Base-by-base conservation (phyloP, 164 flowering plant genomes). In the Stephania cephalantha region DNA sequence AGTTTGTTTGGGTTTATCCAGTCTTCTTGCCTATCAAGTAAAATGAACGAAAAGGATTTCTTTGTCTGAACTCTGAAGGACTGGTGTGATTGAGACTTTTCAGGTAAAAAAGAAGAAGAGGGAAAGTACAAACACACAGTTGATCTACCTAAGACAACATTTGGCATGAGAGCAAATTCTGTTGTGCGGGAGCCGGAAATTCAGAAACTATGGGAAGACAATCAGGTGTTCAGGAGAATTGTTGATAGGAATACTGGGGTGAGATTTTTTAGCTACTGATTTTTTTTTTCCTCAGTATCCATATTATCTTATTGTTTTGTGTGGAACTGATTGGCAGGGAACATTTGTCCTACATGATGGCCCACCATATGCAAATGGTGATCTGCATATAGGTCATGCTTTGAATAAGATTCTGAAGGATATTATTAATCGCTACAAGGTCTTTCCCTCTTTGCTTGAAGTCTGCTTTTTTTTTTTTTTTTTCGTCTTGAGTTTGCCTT, bases 311-410 rank as follows among this genome's bases (percentile, higher is more conserved):
- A 52, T 10, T 74, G 17, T 61, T 79, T 85, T 75, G 83, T 63
- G 29, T 65, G 75, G 71, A 63, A 71, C 71, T 70, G 72, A 71
- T 75, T 64, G 53, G 61, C 86, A 95, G 99, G 93, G 80, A 77
- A 87, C 74, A 73, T 95, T 95, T 79, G 79, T 89, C 79, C 94
- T 95, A 77, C 99, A 96, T 82, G 99, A 96, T 85, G 99, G 99
- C 30, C 99, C 99, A 69, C 99, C 99, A 46, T 96, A 96, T 87
- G 99, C 99, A 46, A 96, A 96, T 88, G 99, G 99, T 5, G 87
- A 96, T 80, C 83, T 95, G 50, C 99, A 96, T 82, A 94, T 93
- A 71, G 99, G 99, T 2, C 99, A 96, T 88, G 98, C 99, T 46
- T 79, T 96, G 66, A 96, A 96, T 83, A 96, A 96, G 90, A 89